These are phyloP conservation scores for Pseudotsuga menziesii DNA, from an alignment of 75 land plant genomes.

Conservation along the genomic window DNA sequence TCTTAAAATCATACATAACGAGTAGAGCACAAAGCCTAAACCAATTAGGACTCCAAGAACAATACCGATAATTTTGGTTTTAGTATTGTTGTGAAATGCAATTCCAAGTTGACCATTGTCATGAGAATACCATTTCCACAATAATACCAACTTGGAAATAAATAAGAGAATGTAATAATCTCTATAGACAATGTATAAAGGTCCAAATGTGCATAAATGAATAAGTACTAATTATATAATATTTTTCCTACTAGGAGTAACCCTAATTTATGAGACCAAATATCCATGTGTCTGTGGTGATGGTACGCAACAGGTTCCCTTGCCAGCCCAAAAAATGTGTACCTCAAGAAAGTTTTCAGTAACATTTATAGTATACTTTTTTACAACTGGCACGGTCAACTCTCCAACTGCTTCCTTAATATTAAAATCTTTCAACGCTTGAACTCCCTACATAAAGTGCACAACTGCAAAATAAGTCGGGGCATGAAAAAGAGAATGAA, in stretches of 20 bases:
- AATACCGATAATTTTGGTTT: neutral
- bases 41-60: neutral
- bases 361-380: neutral
- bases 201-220: too few species aligned
- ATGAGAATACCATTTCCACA: too few species aligned
- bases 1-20: too few species aligned
- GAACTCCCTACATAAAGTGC: constrained; percentile 11
- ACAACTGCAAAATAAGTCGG: neutral
- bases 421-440: constrained; percentile 15
- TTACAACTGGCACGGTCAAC: constrained; percentile 6
- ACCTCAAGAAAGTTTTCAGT: constrained; percentile 15
- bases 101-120: too few species aligned
- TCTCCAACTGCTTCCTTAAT: neutral
- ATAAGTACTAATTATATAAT: too few species aligned
- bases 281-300: constrained; percentile 43
- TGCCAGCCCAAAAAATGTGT: constrained; percentile 27
- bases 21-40: neutral
- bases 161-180: too few species aligned
- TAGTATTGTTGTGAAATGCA: neutral
- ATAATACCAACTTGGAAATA: too few species aligned
- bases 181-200: too few species aligned
- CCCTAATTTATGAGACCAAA: constrained; percentile 58
- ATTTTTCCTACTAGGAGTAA: constrained; percentile 37
- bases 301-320: constrained; percentile 54
- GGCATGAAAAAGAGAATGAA: too few species aligned